Evolutionary conservation across 164 flowering plant genomes (phyloP), one percentile per base, ranked within the genome.

Genomic region (Hamamelis virginiana): DNA sequence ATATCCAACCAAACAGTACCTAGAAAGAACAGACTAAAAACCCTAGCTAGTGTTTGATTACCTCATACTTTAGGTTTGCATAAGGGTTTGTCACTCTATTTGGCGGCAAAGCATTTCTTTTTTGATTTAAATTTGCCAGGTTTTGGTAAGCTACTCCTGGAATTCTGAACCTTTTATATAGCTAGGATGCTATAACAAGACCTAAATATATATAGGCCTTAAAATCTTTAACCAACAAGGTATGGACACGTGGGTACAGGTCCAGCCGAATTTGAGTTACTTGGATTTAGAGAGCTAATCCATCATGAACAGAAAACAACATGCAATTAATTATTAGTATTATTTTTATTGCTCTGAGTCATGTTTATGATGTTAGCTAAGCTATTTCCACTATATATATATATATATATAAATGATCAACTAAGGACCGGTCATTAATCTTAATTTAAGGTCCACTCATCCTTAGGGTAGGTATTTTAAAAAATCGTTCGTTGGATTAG

Each of bases 11-110:
- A 27, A 63, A 44, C 1, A 19, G 13, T 33, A 58, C 58, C 58
- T 56, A 67, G 38, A 61, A 60, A 72, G 51, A 68, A 44, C 26
- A 28, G 25, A 52, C 23, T 25, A 26, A 6, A 51, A 59, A 47
- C 52, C 28, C 1, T 59, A 68, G 64, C 1, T 59, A 68, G 64
- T 64, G 67, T 66, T 65, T 53, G 59, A 47, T 69, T 60, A 62
- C 48, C 70, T 65, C 65, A 64, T 55, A 45, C n/a, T 55, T 67
- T 43, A 66, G 68, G 51, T 48, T 44, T 44, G 8, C 48, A 60
- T 53, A n/a, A 43, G 45, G 43, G 59, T 68, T 55, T 79, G 76
- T 75, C 77, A 58, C 64, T 69, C 52, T 55, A 16, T 48, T 56
- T 43, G 59, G 69, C 11, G 23, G 65, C 73, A 72, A 74, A 70